Percentiles rank a stretch among this genome's conserved stretches.
Conservation (phyloP, 176 grass and related monocot species). For the Oryza meyeriana region DNA sequence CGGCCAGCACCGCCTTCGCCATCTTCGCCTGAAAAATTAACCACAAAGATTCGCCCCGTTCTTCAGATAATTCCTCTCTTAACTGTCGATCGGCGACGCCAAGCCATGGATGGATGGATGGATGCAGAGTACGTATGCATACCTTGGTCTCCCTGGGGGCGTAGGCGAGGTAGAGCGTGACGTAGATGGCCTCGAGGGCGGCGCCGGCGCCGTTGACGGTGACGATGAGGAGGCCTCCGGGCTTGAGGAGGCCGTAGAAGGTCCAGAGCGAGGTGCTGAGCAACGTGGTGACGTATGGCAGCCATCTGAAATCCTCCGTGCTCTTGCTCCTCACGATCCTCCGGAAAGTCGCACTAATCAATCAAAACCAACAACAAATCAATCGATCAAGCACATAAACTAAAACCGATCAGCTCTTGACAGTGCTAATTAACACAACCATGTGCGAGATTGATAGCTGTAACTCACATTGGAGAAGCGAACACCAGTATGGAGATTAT, state of each 20-base stretch:
- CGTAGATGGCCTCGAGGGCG: conserved; percentile 52
- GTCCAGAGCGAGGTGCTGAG: conserved; percentile 69
- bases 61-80: no score
- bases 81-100: background rate
- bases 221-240: conserved; percentile 61
- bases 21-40: conserved; percentile 55
- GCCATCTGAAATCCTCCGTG: conserved; percentile 68
- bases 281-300: conserved; percentile 72
- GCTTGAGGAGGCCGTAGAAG: conserved; percentile 80
- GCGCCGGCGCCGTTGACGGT: conserved; percentile 71
- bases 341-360: conserved; percentile 65
- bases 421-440: background rate
- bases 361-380: background rate
- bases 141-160: conserved; percentile 53
- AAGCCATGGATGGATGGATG: background rate
- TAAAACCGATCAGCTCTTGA: background rate
- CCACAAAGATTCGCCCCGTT: no score
- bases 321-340: conserved; percentile 58
- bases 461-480: conserved; percentile 67
- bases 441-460: background rate
- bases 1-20: conserved; percentile 39
- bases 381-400: background rate
- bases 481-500: conserved; percentile 83
- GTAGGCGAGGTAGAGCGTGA: conserved; percentile 59
- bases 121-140: background rate